phyloP scores from a whole-genome alignment of 345 rosid species.

The Citrus sp. region DNA sequence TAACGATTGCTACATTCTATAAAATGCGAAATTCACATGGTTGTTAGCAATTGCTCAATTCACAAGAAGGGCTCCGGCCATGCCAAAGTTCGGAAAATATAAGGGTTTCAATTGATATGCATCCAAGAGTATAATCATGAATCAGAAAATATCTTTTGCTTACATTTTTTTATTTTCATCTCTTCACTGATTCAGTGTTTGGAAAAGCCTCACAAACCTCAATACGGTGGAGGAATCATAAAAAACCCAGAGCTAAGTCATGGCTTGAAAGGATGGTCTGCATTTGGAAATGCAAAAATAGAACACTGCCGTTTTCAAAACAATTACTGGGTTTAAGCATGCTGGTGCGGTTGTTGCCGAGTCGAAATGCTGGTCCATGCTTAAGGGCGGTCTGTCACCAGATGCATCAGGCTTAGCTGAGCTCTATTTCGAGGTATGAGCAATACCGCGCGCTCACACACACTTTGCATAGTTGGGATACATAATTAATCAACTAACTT shows the following conservation, averaged over 20 bases:
- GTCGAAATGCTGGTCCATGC: slow-evolving; percentile 86
- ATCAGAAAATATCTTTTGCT: neutral
- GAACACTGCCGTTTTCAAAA: slow-evolving; percentile 50
- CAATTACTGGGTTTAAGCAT: slow-evolving; percentile 21
- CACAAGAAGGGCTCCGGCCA: slow-evolving; percentile 32
- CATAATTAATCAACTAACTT: no score
- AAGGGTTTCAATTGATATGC: no score
- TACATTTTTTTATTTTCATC: no score
- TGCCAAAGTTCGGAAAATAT: no score
- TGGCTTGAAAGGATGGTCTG: slow-evolving; percentile 57
- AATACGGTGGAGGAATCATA: slow-evolving; percentile 74
- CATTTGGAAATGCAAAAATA: slow-evolving; percentile 44
- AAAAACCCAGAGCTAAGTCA: slow-evolving; percentile 52
- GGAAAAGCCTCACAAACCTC: slow-evolving; percentile 50
- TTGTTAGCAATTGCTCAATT: no score
- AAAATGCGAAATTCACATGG: neutral
- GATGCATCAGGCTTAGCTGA: slow-evolving; percentile 55
- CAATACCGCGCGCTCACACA: no score
- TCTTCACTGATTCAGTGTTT: slow-evolving; percentile 41
- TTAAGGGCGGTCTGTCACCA: slow-evolving; percentile 76
- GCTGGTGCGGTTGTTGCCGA: slow-evolving; percentile 58
- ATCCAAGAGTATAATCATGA: neutral
- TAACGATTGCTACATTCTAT: slow-evolving; percentile 51
- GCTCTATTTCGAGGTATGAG: slow-evolving; percentile 61
- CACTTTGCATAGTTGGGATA: no score